phyloP scores from a whole-genome alignment of 805 yeast species.

The Vanderwaltozyma verrucispora region DNA sequence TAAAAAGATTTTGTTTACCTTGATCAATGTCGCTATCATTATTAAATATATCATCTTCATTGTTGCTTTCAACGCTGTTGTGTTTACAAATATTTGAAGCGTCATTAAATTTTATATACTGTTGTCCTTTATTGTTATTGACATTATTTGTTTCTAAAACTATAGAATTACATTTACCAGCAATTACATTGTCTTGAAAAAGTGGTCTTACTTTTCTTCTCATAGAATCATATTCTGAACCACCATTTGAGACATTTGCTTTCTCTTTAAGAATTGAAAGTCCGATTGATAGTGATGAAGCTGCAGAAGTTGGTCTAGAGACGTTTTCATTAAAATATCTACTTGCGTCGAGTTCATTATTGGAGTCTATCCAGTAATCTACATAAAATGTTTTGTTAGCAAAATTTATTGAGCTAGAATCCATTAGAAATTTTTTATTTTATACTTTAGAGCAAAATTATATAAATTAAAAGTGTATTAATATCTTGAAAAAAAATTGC shows the following conservation, averaged over 20 bases:
- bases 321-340: background rate
- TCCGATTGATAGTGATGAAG: background rate
- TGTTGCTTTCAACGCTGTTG: background rate
- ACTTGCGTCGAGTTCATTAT: background rate
- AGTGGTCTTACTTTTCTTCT: conserved; percentile 1
- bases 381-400: conserved; percentile 2
- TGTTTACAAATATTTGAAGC: background rate
- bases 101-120: background rate
- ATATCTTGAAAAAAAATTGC: too few relatives aligned
- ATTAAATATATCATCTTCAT: background rate
- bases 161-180: background rate
- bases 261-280: conserved; percentile 1
- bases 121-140: background rate
- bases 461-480: too few relatives aligned
- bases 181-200: too few relatives aligned
- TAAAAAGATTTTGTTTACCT: conserved; percentile 1
- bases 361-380: conserved; percentile 2
- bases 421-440: background rate
- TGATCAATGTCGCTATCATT: background rate
- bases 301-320: conserved; percentile 1
- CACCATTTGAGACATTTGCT: conserved; percentile 1
- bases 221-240: conserved; percentile 1
- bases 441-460: too few relatives aligned
- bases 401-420: conserved; percentile 1
- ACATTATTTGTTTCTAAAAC: too few relatives aligned